Conservation (phyloP, 176 grass and related monocot species). For the Juncus inflexus region DNA sequence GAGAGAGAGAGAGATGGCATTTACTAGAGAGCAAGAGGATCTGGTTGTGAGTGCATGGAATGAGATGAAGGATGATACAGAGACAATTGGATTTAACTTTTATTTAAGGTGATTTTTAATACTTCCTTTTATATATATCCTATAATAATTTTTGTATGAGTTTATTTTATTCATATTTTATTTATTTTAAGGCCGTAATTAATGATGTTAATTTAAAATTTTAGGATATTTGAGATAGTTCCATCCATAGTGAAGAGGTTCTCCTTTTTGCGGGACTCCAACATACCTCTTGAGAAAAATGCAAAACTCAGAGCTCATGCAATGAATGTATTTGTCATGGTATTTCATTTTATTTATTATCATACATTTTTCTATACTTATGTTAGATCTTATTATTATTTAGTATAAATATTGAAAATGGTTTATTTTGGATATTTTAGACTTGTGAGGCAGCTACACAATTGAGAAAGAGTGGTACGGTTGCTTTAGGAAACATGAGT, state of each 20-base stretch:
- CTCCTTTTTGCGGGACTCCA: constrained; percentile 26
- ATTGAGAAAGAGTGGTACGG: constrained; percentile 20
- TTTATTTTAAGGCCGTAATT: neutral
- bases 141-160: constrained; percentile 6
- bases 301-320: constrained; percentile 30
- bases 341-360: neutral
- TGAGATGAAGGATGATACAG: constrained; percentile 28
- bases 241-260: constrained; percentile 19
- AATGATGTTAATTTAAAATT: neutral
- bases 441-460: constrained; percentile 30
- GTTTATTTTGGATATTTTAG: neutral
- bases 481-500: constrained; percentile 3
- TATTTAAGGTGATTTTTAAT: constrained; percentile 14
- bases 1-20: constrained; percentile 14
- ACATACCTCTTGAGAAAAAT: constrained; percentile 32
- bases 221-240: constrained; percentile 28
- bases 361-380: neutral
- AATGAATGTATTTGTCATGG: constrained; percentile 27
- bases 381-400: neutral
- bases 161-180: neutral
- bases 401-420: neutral
- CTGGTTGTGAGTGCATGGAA: constrained; percentile 27
- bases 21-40: constrained; percentile 17
- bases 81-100: constrained; percentile 20
- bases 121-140: neutral